phyloP scores from a whole-genome alignment of 2,329 filamentous ascomycete species.

The Verticillium longisporum region DNA sequence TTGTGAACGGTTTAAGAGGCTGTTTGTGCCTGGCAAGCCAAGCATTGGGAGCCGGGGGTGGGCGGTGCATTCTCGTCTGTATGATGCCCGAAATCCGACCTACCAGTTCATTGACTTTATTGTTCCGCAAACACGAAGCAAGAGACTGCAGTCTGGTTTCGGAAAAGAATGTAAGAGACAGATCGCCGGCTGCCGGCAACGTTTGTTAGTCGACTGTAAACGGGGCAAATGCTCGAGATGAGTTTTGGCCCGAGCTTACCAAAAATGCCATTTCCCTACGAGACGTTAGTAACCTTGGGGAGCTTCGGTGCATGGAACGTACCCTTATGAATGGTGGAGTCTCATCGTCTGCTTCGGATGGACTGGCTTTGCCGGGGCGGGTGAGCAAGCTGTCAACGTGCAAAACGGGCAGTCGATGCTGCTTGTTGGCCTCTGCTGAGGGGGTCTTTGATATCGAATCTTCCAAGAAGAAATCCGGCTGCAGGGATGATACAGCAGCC shows the following conservation, averaged over 20 bases:
- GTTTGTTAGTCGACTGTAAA: background rate
- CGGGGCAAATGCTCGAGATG: background rate
- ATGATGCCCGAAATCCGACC: conserved; percentile 18
- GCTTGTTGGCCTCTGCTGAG: background rate
- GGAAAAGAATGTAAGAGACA: conserved; percentile 20
- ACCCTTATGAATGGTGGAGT: conserved; percentile 15
- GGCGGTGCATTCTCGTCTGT: conserved; percentile 7
- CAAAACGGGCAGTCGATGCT: background rate
- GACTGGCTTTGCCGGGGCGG: background rate
- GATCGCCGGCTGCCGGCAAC: background rate
- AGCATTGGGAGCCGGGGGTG: background rate
- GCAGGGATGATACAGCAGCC: background rate
- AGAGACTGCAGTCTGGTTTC: conserved; percentile 22
- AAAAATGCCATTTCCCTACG: conserved; percentile 21
- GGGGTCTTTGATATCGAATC: background rate
- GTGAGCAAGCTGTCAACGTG: conserved; percentile 3
- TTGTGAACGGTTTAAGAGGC: background rate
- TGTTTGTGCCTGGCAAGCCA: background rate
- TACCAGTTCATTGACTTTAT: conserved; percentile 20
- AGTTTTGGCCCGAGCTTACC: no score
- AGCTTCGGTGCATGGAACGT: background rate
- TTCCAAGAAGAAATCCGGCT: background rate
- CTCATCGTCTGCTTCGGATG: background rate
- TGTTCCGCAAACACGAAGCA: conserved; percentile 18
- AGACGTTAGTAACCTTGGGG: background rate